Conservation (phyloP, 2,329 filamentous ascomycete genomes). For the Colletotrichum sp. region DNA sequence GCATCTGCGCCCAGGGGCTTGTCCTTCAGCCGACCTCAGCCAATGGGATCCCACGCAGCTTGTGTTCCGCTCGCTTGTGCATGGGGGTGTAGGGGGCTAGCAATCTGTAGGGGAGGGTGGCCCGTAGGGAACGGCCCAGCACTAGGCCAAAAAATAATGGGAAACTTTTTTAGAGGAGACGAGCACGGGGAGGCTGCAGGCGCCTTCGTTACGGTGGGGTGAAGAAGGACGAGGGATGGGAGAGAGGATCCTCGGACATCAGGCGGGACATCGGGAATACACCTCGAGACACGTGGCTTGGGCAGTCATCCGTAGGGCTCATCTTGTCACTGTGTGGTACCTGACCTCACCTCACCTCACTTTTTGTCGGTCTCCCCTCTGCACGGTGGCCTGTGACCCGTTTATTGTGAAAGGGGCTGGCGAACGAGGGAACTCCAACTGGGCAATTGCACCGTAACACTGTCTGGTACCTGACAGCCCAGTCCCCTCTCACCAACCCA, state of each 20-base stretch:
- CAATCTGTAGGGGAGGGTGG: neutral
- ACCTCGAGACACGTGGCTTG: neutral
- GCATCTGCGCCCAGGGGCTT: conserved; percentile 5
- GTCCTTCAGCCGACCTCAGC: neutral
- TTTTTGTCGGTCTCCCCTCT: neutral
- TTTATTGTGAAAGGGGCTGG: conserved; percentile 7
- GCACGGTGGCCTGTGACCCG: conserved; percentile 7
- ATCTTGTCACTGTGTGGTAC: conserved; percentile 7
- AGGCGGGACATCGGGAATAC: conserved; percentile 12
- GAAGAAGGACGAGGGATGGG: neutral
- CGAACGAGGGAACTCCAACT: neutral
- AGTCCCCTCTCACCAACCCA: neutral
- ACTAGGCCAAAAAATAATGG: neutral
- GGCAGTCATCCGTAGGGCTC: neutral
- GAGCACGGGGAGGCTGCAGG: conserved; percentile 14
- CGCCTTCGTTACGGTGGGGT: conserved; percentile 5
- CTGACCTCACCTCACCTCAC: neutral
- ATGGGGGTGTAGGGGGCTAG: neutral
- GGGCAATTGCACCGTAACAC: neutral
- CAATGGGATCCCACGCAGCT: conserved; percentile 4
- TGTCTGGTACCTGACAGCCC: neutral
- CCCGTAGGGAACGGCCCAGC: conserved; percentile 1
- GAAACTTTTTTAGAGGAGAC: neutral
- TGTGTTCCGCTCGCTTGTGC: conserved; percentile 2
- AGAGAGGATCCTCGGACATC: conserved; percentile 11